A percentile compares a stretch with the other conserved stretches of the same genome.
phyloP scores from a whole-genome alignment of 202 grass and related monocot genomes.

The Panicum hallii region DNA sequence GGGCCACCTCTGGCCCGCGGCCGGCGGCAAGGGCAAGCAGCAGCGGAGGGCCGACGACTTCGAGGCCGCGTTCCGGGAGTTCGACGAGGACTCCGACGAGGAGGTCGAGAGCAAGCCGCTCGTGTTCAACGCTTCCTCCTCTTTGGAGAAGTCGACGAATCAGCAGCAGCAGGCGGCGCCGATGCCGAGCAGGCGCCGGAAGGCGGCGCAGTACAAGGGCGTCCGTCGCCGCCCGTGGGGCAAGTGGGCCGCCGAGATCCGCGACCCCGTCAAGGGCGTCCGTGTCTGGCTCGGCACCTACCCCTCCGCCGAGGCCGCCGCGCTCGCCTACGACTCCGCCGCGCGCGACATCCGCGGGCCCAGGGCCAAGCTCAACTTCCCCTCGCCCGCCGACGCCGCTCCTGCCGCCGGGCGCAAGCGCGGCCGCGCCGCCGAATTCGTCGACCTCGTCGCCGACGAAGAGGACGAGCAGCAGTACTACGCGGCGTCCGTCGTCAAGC shows the following conservation, averaged over 20 bases:
- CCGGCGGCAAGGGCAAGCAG: constrained; percentile 5
- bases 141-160: not conserved
- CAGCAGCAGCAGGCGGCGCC: not conserved
- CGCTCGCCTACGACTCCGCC: constrained; percentile 74
- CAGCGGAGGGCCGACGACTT: constrained; percentile 51
- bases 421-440: not conserved
- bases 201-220: constrained; percentile 64
- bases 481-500: constrained; percentile 10
- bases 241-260: constrained; percentile 97
- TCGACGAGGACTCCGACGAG: constrained; percentile 47
- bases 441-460: constrained; percentile 34
- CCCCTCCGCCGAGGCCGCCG: constrained; percentile 76
- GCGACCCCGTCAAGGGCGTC: constrained; percentile 88
- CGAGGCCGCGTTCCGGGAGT: constrained; percentile 66
- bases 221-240: constrained; percentile 87
- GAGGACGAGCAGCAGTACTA: not conserved
- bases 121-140: constrained; percentile 1
- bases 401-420: constrained; percentile 26
- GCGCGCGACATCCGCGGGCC: constrained; percentile 69
- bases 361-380: constrained; percentile 92
- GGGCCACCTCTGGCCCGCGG: constrained; percentile 36
- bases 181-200: constrained; percentile 24
- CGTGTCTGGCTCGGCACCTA: constrained; percentile 96
- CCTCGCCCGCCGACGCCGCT: not conserved
- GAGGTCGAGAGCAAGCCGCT: constrained; percentile 51